phyloP scores from a whole-genome alignment of 352 stramenopile genomes.

The Peronospora farinosa region DNA sequence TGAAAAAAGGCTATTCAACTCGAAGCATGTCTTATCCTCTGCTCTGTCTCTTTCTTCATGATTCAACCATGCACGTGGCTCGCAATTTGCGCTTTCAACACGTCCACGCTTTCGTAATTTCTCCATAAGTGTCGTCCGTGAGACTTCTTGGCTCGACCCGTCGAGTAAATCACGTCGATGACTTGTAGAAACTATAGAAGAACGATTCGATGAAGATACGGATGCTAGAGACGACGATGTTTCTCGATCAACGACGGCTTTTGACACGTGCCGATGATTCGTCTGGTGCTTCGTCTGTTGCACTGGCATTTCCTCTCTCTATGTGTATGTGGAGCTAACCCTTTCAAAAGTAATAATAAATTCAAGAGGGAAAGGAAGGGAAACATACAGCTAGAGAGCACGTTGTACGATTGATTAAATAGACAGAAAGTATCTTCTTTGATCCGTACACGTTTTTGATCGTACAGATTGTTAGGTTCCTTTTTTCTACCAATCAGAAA shows the following conservation, averaged over 20 bases:
- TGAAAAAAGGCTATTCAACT: constrained; percentile 16
- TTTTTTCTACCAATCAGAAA: constrained; percentile 20
- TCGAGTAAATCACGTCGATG: constrained; percentile 27
- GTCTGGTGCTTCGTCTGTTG: too few species aligned
- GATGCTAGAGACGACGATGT: constrained; percentile 6
- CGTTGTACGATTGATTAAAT: not conserved
- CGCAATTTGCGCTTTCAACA: constrained; percentile 57
- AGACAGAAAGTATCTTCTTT: too few species aligned
- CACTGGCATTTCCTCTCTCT: constrained; percentile 9
- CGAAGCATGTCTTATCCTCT: constrained; percentile 1
- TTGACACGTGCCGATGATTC: constrained; percentile 29
- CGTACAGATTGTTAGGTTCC: too few species aligned
- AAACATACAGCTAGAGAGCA: constrained; percentile 2
- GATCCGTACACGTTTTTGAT: not conserved
- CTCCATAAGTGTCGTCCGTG: constrained; percentile 37
- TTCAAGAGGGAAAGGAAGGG: not conserved
- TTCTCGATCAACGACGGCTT: constrained; percentile 17
- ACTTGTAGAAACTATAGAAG: constrained; percentile 5
- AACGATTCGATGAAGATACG: not conserved
- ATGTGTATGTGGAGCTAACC: constrained; percentile 3
- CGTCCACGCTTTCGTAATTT: constrained; percentile 55
- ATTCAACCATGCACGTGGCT: constrained; percentile 9
- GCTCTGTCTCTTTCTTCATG: constrained; percentile 1
- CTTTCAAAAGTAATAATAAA: not conserved
- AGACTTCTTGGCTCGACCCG: constrained; percentile 27